Conservation (phyloP, 2,329 filamentous ascomycete species). For the Stagonosporopsis tanaceti region DNA sequence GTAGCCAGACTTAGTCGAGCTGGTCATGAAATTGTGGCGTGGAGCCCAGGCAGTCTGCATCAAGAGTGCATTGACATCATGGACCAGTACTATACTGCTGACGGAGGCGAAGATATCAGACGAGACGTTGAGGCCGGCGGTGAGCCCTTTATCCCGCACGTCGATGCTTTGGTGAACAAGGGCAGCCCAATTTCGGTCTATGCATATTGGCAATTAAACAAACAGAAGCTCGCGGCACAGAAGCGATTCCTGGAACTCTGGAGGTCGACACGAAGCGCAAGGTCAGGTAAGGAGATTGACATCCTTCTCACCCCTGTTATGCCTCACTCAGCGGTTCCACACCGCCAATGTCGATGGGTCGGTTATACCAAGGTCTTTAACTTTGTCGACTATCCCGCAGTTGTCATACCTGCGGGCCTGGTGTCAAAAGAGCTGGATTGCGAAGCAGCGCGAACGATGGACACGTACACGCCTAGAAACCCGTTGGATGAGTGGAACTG, state of each 20-base stretch:
- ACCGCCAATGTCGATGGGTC: conserved; percentile 56
- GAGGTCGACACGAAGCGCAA: conserved; percentile 56
- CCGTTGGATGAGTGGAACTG: conserved; percentile 62
- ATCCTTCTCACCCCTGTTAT: conserved; percentile 66
- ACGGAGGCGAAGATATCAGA: conserved; percentile 70
- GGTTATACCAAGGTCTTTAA: conserved; percentile 72
- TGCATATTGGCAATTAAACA: conserved; percentile 75
- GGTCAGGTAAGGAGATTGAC: conserved; percentile 60
- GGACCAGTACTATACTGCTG: conserved; percentile 69
- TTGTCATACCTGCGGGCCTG: conserved; percentile 63
- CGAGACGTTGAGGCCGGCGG: conserved; percentile 62
- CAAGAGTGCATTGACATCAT: conserved; percentile 65
- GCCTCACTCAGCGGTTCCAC: conserved; percentile 66
- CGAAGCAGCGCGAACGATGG: conserved; percentile 38
- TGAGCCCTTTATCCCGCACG: conserved; percentile 60
- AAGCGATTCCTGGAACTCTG: conserved; percentile 68
- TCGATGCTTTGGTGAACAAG: conserved; percentile 63
- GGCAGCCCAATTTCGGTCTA: conserved; percentile 59
- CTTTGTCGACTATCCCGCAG: conserved; percentile 67
- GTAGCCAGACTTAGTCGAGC: conserved; percentile 51
- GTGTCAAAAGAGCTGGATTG: conserved; percentile 54
- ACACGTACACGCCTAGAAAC: conserved; percentile 57
- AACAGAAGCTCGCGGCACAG: conserved; percentile 61
- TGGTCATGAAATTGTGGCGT: conserved; percentile 64
- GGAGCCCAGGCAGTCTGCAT: conserved; percentile 61